These are phyloP conservation scores for Rhynchosporium agropyri DNA, from an alignment of 2,329 filamentous ascomycete species.

Conservation along the genomic window DNA sequence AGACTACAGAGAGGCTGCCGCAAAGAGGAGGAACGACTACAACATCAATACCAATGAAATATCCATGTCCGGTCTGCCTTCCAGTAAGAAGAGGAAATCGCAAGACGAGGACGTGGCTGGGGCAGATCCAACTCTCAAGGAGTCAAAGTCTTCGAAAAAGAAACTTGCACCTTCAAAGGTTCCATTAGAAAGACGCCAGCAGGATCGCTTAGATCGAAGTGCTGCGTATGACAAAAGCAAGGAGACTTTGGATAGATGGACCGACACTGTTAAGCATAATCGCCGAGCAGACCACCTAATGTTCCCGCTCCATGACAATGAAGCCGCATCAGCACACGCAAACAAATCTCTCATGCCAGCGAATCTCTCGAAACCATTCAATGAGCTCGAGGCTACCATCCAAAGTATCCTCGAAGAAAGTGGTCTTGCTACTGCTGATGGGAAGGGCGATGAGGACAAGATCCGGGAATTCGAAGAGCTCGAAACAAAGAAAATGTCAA, in stretches of 20 bases:
- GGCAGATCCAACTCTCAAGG: constrained; percentile 3
- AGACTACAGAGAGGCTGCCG: constrained; percentile 25
- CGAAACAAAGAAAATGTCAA: constrained; percentile 71
- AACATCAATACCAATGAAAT: constrained; percentile 52
- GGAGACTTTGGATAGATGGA: constrained; percentile 87
- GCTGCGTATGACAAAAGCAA: constrained; percentile 91
- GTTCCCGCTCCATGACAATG: constrained; percentile 80
- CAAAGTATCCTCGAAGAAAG: constrained; percentile 88
- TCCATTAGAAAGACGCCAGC: constrained; percentile 81
- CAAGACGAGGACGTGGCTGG: constrained; percentile 53
- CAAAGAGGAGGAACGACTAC: constrained; percentile 51
- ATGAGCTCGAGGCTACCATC: constrained; percentile 83
- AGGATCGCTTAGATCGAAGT: constrained; percentile 78
- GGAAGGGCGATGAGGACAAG: constrained; percentile 62
- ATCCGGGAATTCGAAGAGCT: constrained; percentile 70
- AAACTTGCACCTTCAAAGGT: constrained; percentile 68
- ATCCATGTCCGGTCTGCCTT: constrained; percentile 9
- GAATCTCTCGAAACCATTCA: constrained; percentile 66
- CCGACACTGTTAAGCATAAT: constrained; percentile 92
- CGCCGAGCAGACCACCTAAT: constrained; percentile 85
- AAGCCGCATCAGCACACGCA: constrained; percentile 59
- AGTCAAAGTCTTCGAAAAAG: constrained; percentile 43
- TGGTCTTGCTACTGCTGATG: constrained; percentile 65
- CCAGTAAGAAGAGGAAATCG: constrained; percentile 50
- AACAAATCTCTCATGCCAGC: constrained; percentile 68